Conservation (phyloP, 176 grass and related monocot species). For the Zoysia pacifica region DNA sequence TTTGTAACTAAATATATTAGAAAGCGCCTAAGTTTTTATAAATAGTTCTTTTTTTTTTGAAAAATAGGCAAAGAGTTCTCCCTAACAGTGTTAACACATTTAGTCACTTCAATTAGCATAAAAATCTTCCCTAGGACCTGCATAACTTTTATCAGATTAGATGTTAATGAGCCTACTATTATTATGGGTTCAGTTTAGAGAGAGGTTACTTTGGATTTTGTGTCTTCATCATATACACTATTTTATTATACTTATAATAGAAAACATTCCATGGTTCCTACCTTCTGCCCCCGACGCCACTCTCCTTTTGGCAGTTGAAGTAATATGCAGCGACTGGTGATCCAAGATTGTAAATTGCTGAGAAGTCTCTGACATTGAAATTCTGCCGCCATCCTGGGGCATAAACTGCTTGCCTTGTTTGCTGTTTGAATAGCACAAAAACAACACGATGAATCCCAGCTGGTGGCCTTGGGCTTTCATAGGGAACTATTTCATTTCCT, state of each 20-base stretch:
- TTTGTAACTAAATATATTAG: background rate
- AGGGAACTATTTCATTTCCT: slow-evolving; percentile 88
- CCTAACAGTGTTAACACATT: slow-evolving; percentile 20
- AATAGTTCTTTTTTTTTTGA: background rate
- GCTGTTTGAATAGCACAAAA: slow-evolving; percentile 92
- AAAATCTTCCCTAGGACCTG: slow-evolving; percentile 1
- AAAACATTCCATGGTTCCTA: slow-evolving; percentile 39
- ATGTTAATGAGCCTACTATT: slow-evolving; percentile 16
- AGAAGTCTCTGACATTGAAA: slow-evolving; percentile 88
- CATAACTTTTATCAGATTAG: background rate
- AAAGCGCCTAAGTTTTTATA: background rate
- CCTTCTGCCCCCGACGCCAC: slow-evolving; percentile 93
- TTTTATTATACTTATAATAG: slow-evolving; percentile 28
- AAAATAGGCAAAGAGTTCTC: background rate
- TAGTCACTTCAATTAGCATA: background rate
- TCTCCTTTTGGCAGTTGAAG: slow-evolving; percentile 94
- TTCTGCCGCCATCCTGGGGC: slow-evolving; percentile 86
- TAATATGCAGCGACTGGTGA: slow-evolving; percentile 72
- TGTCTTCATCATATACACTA: background rate
- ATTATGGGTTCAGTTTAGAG: slow-evolving; percentile 13
- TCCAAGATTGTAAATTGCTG: slow-evolving; percentile 76
- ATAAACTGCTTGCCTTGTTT: slow-evolving; percentile 60
- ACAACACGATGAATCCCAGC: slow-evolving; percentile 88
- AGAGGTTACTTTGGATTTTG: background rate
- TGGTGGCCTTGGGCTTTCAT: slow-evolving; percentile 70